Percentiles rank a stretch among this genome's conserved stretches.
phyloP scores from a whole-genome alignment of 768 basidiomycete species.

The Kwoniella mangroviensis region DNA sequence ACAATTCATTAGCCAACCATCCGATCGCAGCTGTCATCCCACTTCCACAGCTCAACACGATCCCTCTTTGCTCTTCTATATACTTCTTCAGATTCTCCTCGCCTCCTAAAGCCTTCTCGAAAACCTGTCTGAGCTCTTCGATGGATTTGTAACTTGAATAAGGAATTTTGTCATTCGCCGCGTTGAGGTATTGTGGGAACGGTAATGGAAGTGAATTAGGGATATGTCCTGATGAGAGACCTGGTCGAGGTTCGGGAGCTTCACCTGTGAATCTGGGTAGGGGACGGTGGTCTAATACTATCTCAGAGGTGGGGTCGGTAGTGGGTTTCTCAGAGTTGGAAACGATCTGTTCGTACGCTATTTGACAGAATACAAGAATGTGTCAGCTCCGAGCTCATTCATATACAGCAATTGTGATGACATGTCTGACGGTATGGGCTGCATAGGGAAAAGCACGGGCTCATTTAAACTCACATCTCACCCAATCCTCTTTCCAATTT shows the following conservation, averaged over 20 bases:
- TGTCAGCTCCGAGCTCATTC: not conserved
- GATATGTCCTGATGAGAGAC: constrained; percentile 88
- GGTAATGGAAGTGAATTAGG: constrained; percentile 83
- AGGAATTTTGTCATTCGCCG: constrained; percentile 59
- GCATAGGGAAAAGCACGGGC: not conserved
- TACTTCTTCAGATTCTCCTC: constrained; percentile 63
- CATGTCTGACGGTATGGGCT: no score
- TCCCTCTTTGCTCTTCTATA: constrained; percentile 65
- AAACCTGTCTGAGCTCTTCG: constrained; percentile 65
- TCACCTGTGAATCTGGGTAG: constrained; percentile 77
- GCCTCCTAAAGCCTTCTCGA: constrained; percentile 69
- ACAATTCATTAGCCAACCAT: constrained; percentile 84
- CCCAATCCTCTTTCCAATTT: constrained; percentile 26
- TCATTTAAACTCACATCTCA: constrained; percentile 45
- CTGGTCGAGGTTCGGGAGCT: constrained; percentile 86
- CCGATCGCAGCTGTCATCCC: constrained; percentile 97
- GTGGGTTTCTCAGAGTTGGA: constrained; percentile 67
- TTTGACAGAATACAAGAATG: not conserved
- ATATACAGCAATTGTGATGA: no score
- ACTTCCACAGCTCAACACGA: constrained; percentile 85
- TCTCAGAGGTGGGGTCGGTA: constrained; percentile 61
- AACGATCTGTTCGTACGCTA: constrained; percentile 82
- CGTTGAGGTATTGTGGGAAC: constrained; percentile 72
- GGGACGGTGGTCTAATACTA: constrained; percentile 87
- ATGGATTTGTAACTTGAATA: constrained; percentile 67